These are phyloP conservation scores for Alternaria triticina DNA, from an alignment of 2,329 filamentous ascomycete species.

Conservation along the genomic window DNA sequence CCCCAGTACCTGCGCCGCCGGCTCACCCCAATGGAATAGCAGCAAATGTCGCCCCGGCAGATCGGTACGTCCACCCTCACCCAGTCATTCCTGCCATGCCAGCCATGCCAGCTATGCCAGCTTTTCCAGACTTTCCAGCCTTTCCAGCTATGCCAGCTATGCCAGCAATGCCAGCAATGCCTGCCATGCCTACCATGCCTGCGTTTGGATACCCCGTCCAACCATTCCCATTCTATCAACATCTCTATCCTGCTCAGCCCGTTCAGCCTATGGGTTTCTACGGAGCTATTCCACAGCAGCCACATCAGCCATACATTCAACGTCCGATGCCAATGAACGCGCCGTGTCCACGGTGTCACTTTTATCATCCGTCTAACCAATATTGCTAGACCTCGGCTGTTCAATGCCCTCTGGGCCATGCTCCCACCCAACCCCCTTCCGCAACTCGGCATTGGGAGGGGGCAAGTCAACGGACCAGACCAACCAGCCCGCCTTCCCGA, in stretches of 20 bases:
- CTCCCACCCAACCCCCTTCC: background rate
- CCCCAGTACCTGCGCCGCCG: background rate
- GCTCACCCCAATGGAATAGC: background rate
- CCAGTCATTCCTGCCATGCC: background rate
- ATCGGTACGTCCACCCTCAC: conserved; percentile 21
- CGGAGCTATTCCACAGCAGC: conserved; percentile 2
- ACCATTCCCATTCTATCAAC: conserved; percentile 1
- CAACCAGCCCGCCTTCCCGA: background rate
- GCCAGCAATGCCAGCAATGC: background rate
- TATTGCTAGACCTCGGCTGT: conserved; percentile 8
- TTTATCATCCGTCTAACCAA: conserved; percentile 16
- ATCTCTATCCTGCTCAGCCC: background rate
- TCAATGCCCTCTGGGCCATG: background rate
- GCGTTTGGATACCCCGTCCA: background rate
- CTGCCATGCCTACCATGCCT: background rate
- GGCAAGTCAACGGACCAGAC: background rate
- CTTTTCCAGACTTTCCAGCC: background rate
- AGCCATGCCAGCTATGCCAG: background rate
- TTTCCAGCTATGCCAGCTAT: background rate
- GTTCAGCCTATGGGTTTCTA: conserved; percentile 1
- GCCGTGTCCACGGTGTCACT: conserved; percentile 9
- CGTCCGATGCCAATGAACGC: background rate
- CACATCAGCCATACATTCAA: conserved; percentile 2
- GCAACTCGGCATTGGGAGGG: background rate
- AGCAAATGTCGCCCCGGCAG: background rate